Evolutionary conservation across 176 grass and related monocot genomes (phyloP).

Genomic region (Olyra latifolia): DNA sequence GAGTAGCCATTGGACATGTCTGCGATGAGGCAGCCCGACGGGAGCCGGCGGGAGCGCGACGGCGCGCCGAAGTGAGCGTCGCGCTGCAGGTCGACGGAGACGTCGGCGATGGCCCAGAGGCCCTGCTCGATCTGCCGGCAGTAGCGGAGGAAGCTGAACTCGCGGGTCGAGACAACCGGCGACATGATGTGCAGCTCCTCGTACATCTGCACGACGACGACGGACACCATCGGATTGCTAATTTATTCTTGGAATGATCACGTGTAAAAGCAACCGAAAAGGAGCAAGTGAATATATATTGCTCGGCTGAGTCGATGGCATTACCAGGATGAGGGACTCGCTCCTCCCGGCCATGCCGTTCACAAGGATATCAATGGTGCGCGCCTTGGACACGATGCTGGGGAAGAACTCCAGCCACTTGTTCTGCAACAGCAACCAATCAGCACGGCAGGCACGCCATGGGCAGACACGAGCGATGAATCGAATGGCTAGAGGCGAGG

Average conservation of each 20-base stretch:
- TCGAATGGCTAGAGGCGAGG: neutral
- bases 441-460: neutral
- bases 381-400: conserved; percentile 69
- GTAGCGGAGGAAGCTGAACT: conserved; percentile 92
- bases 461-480: neutral
- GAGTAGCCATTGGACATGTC: conserved; percentile 92
- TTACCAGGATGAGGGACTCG: conserved; percentile 82
- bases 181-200: conserved; percentile 83
- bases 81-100: conserved; percentile 64
- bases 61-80: conserved; percentile 51
- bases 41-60: conserved; percentile 57
- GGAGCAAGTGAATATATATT: neutral
- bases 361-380: conserved; percentile 69
- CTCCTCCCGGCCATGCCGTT: conserved; percentile 60
- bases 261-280: neutral
- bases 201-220: conserved; percentile 61
- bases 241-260: neutral
- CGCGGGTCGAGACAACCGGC: conserved; percentile 66
- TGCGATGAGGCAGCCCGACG: conserved; percentile 84
- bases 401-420: conserved; percentile 93
- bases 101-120: conserved; percentile 79
- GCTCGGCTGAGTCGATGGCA: neutral
- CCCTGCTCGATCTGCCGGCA: conserved; percentile 91
- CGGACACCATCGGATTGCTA: neutral
- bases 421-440: conserved; percentile 41